A percentile compares a stretch with the other conserved stretches of the same genome.
phyloP scores from a whole-genome alignment of 768 basidiomycete species.

The Macrolepiota albuminosa region DNA sequence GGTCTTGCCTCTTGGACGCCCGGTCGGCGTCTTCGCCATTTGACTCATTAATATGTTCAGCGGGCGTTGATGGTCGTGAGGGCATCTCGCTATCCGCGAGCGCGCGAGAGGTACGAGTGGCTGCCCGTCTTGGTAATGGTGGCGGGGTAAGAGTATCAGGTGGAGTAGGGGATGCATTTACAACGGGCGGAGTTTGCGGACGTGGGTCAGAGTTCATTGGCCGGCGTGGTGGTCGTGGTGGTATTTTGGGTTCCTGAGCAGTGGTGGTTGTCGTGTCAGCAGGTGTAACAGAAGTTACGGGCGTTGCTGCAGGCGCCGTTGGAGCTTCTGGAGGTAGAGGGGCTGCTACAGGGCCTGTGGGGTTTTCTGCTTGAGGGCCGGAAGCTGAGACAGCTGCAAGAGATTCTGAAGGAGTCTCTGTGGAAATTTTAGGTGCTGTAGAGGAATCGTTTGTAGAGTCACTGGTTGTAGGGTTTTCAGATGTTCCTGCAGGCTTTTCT shows the following conservation, averaged over 20 bases:
- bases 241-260: slow-evolving; percentile 10
- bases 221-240: slow-evolving; percentile 16
- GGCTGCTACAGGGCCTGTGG: background rate
- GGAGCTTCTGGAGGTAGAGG: background rate
- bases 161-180: slow-evolving; percentile 12
- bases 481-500: background rate
- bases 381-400: background rate
- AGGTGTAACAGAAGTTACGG: background rate
- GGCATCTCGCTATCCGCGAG: slow-evolving; percentile 20
- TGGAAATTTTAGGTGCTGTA: background rate
- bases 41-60: background rate
- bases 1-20: background rate
- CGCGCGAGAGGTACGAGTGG: slow-evolving; percentile 41
- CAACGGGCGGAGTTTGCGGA: slow-evolving; percentile 31
- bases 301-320: background rate
- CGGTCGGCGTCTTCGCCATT: background rate
- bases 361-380: background rate
- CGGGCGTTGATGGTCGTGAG: slow-evolving; percentile 24
- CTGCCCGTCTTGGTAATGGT: slow-evolving; percentile 63
- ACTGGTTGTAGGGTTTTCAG: background rate
- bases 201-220: slow-evolving; percentile 36
- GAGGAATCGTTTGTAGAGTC: background rate
- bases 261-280: background rate
- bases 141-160: slow-evolving; percentile 33
- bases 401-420: background rate